A percentile compares a stretch with the other conserved stretches of the same genome.
phyloP scores from a whole-genome alignment of 2,329 filamentous ascomycete species.

The Fusarium sp. region DNA sequence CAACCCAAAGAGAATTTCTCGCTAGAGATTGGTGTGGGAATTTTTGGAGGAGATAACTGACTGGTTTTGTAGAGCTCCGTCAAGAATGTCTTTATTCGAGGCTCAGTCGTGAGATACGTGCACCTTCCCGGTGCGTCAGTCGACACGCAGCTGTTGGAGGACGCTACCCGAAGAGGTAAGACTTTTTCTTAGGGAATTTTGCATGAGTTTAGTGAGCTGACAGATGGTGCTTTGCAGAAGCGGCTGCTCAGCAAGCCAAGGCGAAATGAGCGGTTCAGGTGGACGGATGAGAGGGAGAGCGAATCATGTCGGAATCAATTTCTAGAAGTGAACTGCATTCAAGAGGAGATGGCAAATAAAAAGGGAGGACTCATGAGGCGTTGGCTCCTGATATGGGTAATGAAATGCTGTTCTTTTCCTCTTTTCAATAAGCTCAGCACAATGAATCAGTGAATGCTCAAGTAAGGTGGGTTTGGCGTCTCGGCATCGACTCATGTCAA shows the following conservation, averaged over 20 bases:
- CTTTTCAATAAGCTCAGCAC: neutral
- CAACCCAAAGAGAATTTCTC: conserved; percentile 7
- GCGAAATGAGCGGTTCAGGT: conserved; percentile 57
- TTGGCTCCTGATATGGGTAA: conserved; percentile 50
- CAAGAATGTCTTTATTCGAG: conserved; percentile 96
- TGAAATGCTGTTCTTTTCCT: conserved; percentile 42
- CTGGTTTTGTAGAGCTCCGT: conserved; percentile 70
- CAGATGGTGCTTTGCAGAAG: conserved; percentile 57
- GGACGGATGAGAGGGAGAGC: conserved; percentile 6
- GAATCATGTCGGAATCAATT: conserved; percentile 18
- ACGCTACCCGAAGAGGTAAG: conserved; percentile 87
- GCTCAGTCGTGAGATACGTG: conserved; percentile 92
- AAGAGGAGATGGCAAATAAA: conserved; percentile 36
- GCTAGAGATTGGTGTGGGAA: neutral
- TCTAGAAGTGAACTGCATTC: conserved; percentile 30
- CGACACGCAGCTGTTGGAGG: conserved; percentile 87
- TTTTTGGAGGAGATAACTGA: neutral
- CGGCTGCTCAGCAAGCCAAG: conserved; percentile 68
- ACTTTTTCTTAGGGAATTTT: neutral
- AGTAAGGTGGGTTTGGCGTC: neutral
- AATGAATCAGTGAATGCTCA: neutral
- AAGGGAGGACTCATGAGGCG: conserved; percentile 39
- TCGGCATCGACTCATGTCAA: neutral
- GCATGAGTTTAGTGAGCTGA: conserved; percentile 12
- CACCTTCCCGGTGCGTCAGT: conserved; percentile 86